These are phyloP conservation scores for Exophiala bonariae DNA, from an alignment of 2,329 filamentous ascomycete genomes.

Conservation along the genomic window DNA sequence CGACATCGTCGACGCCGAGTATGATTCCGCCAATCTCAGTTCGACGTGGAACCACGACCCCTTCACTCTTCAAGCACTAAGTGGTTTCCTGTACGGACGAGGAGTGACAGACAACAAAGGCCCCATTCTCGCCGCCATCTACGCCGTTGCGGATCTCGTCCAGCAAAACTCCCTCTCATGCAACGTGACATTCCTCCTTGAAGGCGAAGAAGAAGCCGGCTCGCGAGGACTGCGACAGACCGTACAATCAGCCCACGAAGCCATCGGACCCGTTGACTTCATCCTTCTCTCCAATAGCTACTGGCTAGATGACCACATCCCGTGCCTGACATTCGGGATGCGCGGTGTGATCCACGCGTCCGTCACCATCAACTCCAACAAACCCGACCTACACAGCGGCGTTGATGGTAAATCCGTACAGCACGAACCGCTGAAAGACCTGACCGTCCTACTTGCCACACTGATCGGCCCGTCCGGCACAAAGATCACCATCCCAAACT, in stretches of 20 bases:
- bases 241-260: constrained; percentile 73
- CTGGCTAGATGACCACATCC: constrained; percentile 95
- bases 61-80: constrained; percentile 83
- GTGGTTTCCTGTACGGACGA: constrained; percentile 91
- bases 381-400: constrained; percentile 89
- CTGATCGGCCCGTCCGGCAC: constrained; percentile 76
- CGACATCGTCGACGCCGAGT: constrained; percentile 87
- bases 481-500: constrained; percentile 78
- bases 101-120: constrained; percentile 99
- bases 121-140: constrained; percentile 88
- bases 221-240: constrained; percentile 87
- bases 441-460: constrained; percentile 78
- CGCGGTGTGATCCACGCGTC: constrained; percentile 93
- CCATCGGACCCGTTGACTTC: constrained; percentile 90
- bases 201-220: constrained; percentile 94
- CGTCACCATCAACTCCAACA: constrained; percentile 78
- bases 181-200: constrained; percentile 90
- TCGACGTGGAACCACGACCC: constrained; percentile 80
- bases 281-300: constrained; percentile 96
- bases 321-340: constrained; percentile 91
- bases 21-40: constrained; percentile 10
- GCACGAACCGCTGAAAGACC: constrained; percentile 87
- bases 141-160: constrained; percentile 85
- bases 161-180: constrained; percentile 81
- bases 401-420: constrained; percentile 89